These are phyloP conservation scores for Aspergillus intermedius DNA, from an alignment of 2,329 filamentous ascomycete genomes.

Conservation along the genomic window DNA sequence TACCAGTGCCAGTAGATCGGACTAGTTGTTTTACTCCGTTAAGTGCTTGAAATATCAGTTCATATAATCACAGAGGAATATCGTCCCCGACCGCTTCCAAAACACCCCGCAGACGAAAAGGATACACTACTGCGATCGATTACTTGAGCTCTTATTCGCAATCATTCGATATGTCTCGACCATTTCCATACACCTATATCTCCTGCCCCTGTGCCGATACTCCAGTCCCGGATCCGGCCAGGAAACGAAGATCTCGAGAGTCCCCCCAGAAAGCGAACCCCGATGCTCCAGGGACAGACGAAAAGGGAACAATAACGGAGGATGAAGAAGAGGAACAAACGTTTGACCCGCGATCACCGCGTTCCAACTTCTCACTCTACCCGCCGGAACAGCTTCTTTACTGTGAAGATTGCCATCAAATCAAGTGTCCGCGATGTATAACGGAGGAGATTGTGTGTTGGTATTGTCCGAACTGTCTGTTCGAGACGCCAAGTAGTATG, in stretches of 20 bases:
- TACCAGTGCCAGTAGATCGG: not conserved
- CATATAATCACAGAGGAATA: not conserved
- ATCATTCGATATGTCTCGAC: slow-evolving; percentile 41
- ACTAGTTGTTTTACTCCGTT: not conserved
- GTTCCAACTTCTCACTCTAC: slow-evolving; percentile 86
- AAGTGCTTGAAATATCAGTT: not conserved
- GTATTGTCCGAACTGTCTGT: slow-evolving; percentile 91
- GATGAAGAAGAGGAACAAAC: slow-evolving; percentile 67
- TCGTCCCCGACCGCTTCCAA: not conserved
- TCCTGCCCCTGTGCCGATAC: slow-evolving; percentile 57
- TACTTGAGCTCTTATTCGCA: not conserved
- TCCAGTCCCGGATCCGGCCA: slow-evolving; percentile 33
- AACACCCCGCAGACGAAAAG: not conserved
- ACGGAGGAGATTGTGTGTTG: slow-evolving; percentile 90
- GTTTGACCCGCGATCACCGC: slow-evolving; percentile 77
- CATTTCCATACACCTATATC: slow-evolving; percentile 59
- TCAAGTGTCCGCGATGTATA: slow-evolving; percentile 86
- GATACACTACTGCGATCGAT: not conserved
- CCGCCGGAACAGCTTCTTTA: slow-evolving; percentile 90
- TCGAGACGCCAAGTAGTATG: slow-evolving; percentile 90
- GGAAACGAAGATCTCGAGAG: slow-evolving; percentile 33
- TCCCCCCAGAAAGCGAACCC: slow-evolving; percentile 26
- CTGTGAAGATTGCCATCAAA: slow-evolving; percentile 95
- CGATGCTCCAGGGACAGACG: slow-evolving; percentile 7
- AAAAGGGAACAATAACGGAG: slow-evolving; percentile 18